phyloP scores from a whole-genome alignment of 2,329 filamentous ascomycete genomes.

The Penicillium janthinellum region DNA sequence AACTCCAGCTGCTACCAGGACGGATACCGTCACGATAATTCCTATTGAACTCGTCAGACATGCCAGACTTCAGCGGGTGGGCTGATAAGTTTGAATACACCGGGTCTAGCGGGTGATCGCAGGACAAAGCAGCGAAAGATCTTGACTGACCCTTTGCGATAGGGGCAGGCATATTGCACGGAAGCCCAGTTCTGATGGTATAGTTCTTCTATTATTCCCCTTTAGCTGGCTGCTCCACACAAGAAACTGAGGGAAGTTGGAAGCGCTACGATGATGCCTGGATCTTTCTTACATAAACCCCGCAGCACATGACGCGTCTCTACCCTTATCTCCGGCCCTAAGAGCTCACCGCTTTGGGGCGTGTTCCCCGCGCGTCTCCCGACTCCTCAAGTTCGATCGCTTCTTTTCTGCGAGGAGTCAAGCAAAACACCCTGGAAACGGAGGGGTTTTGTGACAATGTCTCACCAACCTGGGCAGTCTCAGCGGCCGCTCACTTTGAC shows the following conservation, averaged over 20 bases:
- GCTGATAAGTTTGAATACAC: slow-evolving; percentile 35
- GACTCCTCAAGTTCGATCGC: neutral
- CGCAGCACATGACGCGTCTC: slow-evolving; percentile 36
- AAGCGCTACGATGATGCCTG: slow-evolving; percentile 24
- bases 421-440: neutral
- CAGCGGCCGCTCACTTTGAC: slow-evolving; percentile 73
- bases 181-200: neutral
- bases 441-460: slow-evolving; percentile 44
- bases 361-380: slow-evolving; percentile 32
- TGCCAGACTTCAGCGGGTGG: slow-evolving; percentile 12
- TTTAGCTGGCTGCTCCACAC: slow-evolving; percentile 4
- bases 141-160: slow-evolving; percentile 49
- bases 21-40: slow-evolving; percentile 62
- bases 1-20: slow-evolving; percentile 63
- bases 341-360: slow-evolving; percentile 33
- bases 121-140: slow-evolving; percentile 1
- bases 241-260: slow-evolving; percentile 16
- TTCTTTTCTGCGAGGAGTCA: neutral
- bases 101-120: slow-evolving; percentile 12
- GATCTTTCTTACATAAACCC: slow-evolving; percentile 20
- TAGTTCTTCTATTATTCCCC: slow-evolving; percentile 4
- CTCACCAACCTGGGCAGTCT: slow-evolving; percentile 50
- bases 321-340: slow-evolving; percentile 42
- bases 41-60: slow-evolving; percentile 45
- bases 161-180: slow-evolving; percentile 47